These are phyloP conservation scores for Rhododendron vialii DNA, from an alignment of 148 eudicot species.

Conservation along the genomic window DNA sequence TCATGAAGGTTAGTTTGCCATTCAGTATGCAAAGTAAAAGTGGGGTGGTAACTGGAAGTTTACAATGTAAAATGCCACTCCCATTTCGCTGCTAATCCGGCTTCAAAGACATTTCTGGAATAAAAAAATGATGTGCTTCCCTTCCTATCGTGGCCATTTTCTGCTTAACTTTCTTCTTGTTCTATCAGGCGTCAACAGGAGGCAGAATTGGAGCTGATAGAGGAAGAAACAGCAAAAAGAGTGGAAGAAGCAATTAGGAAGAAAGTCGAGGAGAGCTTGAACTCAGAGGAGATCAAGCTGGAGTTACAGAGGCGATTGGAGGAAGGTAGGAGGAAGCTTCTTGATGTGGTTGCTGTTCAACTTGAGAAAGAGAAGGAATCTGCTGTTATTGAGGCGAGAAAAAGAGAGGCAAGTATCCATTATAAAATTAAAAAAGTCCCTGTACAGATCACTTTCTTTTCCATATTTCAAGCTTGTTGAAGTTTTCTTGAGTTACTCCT, in stretches of 20 bases:
- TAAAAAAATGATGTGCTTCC: conserved; percentile 11
- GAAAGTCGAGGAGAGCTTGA: conserved; percentile 70
- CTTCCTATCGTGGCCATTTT: conserved; percentile 11
- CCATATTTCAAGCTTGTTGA: not conserved
- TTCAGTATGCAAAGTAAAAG: conserved; percentile 20
- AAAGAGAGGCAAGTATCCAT: conserved; percentile 60
- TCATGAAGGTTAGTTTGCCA: conserved; percentile 61
- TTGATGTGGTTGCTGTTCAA: conserved; percentile 69
- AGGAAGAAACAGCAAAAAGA: conserved; percentile 89
- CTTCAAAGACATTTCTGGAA: conserved; percentile 19
- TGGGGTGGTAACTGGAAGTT: conserved; percentile 3
- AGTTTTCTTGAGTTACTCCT: not conserved
- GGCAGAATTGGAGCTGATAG: conserved; percentile 73
- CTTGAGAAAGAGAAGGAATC: conserved; percentile 83
- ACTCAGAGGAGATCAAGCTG: conserved; percentile 63
- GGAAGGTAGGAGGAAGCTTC: conserved; percentile 73
- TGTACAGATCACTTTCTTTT: not conserved
- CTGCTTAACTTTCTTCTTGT: conserved; percentile 27
- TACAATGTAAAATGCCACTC: conserved; percentile 11
- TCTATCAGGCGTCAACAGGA: conserved; percentile 80
- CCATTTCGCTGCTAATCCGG: conserved; percentile 15
- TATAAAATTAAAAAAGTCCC: not conserved
- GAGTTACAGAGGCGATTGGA: conserved; percentile 62
- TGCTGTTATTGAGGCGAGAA: conserved; percentile 57
- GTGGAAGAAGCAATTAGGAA: conserved; percentile 71